Evolutionary conservation across 257 asterid genomes (phyloP).

Genomic region (Petunia axillaris): DNA sequence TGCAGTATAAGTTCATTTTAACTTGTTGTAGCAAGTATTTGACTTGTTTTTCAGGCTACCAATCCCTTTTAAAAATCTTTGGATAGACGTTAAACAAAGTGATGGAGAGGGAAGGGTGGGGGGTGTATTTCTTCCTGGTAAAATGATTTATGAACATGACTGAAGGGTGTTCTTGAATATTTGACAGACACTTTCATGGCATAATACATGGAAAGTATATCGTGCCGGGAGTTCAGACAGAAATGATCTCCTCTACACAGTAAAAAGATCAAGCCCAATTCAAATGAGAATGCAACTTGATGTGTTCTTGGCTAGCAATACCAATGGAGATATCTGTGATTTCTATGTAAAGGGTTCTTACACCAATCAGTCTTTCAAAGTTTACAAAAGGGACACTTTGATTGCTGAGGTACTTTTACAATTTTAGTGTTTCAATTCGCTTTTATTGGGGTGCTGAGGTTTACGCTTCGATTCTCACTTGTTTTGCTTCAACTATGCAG

Average conservation of each 20-base stretch:
- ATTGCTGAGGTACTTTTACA: constrained; percentile 48
- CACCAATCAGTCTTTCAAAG: constrained; percentile 46
- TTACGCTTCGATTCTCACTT: not conserved
- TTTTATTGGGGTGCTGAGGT: not conserved
- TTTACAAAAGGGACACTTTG: constrained; percentile 44
- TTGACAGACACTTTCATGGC: constrained; percentile 38
- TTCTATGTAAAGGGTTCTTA: constrained; percentile 50
- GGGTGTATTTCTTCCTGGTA: not conserved
- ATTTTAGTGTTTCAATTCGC: not conserved
- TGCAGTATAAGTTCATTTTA: too few relatives aligned
- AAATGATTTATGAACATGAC: not conserved
- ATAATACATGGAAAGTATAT: constrained; percentile 47
- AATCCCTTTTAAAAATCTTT: too few relatives aligned
- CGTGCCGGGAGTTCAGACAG: constrained; percentile 37
- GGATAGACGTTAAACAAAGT: too few relatives aligned
- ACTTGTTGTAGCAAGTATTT: too few relatives aligned
- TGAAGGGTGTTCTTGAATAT: not conserved
- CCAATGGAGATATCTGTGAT: constrained; percentile 36
- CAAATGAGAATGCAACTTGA: constrained; percentile 48
- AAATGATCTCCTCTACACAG: constrained; percentile 40
- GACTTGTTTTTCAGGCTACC: too few relatives aligned
- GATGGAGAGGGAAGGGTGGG: not conserved
- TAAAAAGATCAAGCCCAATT: constrained; percentile 38
- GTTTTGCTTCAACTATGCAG: constrained; percentile 31
- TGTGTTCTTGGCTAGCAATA: constrained; percentile 48